phyloP scores from a whole-genome alignment of 2,329 filamentous ascomycete genomes.

The Dactylellina sp. region DNA sequence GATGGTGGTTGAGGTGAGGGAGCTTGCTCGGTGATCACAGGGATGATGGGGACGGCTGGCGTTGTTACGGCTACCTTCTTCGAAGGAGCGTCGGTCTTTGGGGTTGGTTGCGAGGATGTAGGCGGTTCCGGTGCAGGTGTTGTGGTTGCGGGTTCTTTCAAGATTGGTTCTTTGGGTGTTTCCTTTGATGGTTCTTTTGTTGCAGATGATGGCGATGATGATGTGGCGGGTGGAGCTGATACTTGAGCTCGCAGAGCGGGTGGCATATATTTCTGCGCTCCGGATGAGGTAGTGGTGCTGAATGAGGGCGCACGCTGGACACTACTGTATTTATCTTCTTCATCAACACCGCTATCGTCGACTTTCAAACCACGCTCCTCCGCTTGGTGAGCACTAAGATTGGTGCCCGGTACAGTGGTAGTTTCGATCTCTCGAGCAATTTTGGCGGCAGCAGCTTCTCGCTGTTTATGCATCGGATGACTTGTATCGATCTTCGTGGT shows the following conservation, averaged over 20 bases:
- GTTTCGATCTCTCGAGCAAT: conserved; percentile 89
- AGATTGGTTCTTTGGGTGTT: conserved; percentile 22
- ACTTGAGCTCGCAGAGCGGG: conserved; percentile 81
- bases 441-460: conserved; percentile 80
- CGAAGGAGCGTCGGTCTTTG: conserved; percentile 63
- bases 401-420: conserved; percentile 67
- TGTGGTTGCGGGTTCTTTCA: conserved; percentile 7
- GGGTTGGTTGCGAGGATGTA: conserved; percentile 30
- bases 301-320: conserved; percentile 73
- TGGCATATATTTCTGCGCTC: conserved; percentile 84
- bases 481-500: conserved; percentile 89
- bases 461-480: conserved; percentile 83
- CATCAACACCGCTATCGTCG: conserved; percentile 77
- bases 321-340: conserved; percentile 95
- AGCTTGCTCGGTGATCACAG: conserved; percentile 54
- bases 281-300: conserved; percentile 69
- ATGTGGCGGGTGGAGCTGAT: conserved; percentile 61
- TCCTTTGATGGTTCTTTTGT: conserved; percentile 42
- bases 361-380: conserved; percentile 84
- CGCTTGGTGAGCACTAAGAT: conserved; percentile 83
- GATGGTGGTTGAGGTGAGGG: conserved; percentile 55
- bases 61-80: conserved; percentile 62
- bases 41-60: conserved; percentile 41
- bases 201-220: conserved; percentile 58
- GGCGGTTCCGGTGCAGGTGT: conserved; percentile 31